Conservation (phyloP, 228 moss, liverwort and hornwort genomes). For the Sphagnum magellanicum region DNA sequence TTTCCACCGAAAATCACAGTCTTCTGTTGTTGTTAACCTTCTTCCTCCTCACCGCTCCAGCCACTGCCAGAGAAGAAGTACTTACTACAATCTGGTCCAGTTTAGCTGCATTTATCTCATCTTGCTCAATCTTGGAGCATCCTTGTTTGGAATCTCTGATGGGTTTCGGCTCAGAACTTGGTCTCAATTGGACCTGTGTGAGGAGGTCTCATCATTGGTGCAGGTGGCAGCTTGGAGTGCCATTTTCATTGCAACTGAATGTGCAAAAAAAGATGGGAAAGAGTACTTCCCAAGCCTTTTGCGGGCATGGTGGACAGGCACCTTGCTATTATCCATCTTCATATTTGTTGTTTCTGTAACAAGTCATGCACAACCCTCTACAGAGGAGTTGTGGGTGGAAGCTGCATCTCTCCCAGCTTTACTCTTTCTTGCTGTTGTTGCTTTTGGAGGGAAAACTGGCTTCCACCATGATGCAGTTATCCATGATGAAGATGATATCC, state of each 20-base stretch:
- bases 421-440: constrained; percentile 11
- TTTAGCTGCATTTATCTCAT: neutral
- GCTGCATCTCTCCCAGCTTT: constrained; percentile 7
- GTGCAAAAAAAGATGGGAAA: constrained; percentile 7
- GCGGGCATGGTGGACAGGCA: constrained; percentile 27
- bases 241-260: constrained; percentile 6
- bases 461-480: neutral
- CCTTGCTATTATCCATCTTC: constrained; percentile 9
- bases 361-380: neutral
- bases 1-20: neutral
- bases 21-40: neutral
- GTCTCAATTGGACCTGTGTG: neutral
- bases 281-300: constrained; percentile 8
- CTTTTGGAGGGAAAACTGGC: constrained; percentile 12
- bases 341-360: constrained; percentile 3
- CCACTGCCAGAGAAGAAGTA: neutral
- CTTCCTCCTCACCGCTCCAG: neutral
- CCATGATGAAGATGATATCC: constrained; percentile 1
- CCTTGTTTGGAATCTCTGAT: neutral
- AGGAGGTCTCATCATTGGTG: constrained; percentile 8
- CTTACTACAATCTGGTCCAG: neutral
- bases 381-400: constrained; percentile 8
- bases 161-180: neutral
- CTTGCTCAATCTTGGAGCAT: neutral
- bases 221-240: constrained; percentile 19